Base-by-base conservation (phyloP, 2,329 filamentous ascomycete species). In the Cercospora berteroae region DNA sequence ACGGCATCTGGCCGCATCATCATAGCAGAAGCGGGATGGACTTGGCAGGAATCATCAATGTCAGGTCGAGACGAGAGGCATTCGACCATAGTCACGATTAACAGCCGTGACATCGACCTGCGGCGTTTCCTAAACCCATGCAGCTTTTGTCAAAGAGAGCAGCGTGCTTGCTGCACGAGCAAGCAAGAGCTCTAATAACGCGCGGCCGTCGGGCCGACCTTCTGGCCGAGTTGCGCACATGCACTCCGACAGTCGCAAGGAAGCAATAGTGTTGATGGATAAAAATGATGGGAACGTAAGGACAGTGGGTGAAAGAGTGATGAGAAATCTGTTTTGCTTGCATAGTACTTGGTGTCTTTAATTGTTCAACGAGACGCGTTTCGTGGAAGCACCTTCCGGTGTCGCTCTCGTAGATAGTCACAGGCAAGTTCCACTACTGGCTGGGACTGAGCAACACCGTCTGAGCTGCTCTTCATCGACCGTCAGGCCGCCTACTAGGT, bases 401-500 rank as follows among this genome's bases (percentile, higher is more conserved):
- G 36, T 42, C 6, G 36, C 36, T n/a, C 7, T 39, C 2, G 13
- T 39, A 39, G 36, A 6, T n/a, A 39, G 36, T 39, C 13, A 16
- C 2, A 2, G 33, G 16, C 33, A 16, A 23, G 23, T 29, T 29
- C 16, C 50, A 56, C 7, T n/a, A 4, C 6, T 1, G 36, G 8
- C 36, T 42, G 36, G 36, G 5, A 12, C 4, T 48, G 18, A 18
- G 9, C 42, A 20, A n/a, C 52, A 56, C 1, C 23, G 6, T 25
- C 27, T 27, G 52, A 27, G 29, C 13, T 44, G 4, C 33, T 25
- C 12, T 36, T 36, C 57, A 29, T 66, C 64, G 55, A 50, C 64
- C 60, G 57, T 60, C 63, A 56, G 56, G 63, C 57, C 63, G 44
- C 42, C 57, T 31, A 29, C 29, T 61, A 27, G 29, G 57, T 65